Conservation (phyloP, 2,329 filamentous ascomycete species). For the Sphaerulina vaccinii region DNA sequence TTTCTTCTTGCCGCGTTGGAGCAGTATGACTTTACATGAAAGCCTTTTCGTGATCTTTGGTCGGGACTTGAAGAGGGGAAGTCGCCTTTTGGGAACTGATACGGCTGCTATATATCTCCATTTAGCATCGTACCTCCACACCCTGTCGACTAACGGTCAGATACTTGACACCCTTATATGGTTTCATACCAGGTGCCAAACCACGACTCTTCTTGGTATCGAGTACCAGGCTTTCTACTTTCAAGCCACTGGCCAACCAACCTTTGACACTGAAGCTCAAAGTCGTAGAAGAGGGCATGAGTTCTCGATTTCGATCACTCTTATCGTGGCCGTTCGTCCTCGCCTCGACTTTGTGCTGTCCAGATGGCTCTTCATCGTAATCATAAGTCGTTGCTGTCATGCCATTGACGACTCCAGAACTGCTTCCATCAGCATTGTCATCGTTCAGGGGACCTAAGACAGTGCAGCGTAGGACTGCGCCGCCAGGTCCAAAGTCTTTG, state of each 20-base stretch:
- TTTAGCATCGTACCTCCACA: conserved; percentile 48
- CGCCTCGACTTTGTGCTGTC: conserved; percentile 40
- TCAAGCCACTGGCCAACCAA: conserved; percentile 64
- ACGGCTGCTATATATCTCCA: background rate
- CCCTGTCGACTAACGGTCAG: conserved; percentile 67
- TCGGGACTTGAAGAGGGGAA: no score
- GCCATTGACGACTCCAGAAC: conserved; percentile 36
- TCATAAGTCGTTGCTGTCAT: conserved; percentile 45
- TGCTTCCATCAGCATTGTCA: conserved; percentile 45
- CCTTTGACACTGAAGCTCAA: conserved; percentile 57
- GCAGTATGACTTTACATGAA: no score
- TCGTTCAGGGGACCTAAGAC: conserved; percentile 64
- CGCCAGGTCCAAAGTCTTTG: conserved; percentile 64
- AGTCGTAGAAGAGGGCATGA: conserved; percentile 51
- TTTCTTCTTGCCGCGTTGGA: no score
- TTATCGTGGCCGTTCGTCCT: conserved; percentile 12
- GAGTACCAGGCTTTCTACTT: conserved; percentile 61
- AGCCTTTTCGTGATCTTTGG: no score
- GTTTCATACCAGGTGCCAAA: conserved; percentile 81
- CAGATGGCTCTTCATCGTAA: conserved; percentile 37
- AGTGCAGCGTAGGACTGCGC: conserved; percentile 70
- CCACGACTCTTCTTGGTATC: conserved; percentile 79
- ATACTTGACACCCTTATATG: conserved; percentile 98
- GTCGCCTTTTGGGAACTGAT: background rate
- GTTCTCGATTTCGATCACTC: conserved; percentile 38